Percentiles rank a stretch among this genome's conserved stretches.
phyloP scores from a whole-genome alignment of 176 grass and related monocot genomes.

The Avena atlantica region DNA sequence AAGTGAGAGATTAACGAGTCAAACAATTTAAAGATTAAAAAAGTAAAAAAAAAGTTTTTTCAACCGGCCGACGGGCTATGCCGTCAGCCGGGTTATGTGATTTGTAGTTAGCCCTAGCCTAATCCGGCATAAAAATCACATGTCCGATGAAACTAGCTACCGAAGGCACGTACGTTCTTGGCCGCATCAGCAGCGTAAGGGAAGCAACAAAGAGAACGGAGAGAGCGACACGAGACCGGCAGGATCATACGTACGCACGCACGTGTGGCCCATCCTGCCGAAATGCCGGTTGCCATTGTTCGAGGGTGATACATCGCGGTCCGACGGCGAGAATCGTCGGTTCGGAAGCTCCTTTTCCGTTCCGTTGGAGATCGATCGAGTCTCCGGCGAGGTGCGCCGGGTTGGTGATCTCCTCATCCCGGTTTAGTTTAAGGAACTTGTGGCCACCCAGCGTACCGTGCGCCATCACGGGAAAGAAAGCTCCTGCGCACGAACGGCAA shows the following conservation, averaged over 20 bases:
- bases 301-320: constrained; percentile 44
- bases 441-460: not conserved
- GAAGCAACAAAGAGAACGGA: constrained; percentile 8
- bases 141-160: no score
- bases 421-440: constrained; percentile 41
- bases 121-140: no score
- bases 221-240: constrained; percentile 44
- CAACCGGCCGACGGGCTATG: no score
- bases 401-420: constrained; percentile 44
- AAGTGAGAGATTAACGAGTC: no score
- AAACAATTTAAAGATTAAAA: no score
- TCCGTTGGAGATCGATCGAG: constrained; percentile 10
- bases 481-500: constrained; percentile 12
- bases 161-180: no score
- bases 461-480: constrained; percentile 8
- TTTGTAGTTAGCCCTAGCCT: no score
- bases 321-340: constrained; percentile 38
- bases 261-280: constrained; percentile 40
- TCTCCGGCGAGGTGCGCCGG: constrained; percentile 43
- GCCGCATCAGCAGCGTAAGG: not conserved
- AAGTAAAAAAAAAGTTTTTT: no score
- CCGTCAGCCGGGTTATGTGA: no score
- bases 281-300: constrained; percentile 39
- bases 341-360: constrained; percentile 38
- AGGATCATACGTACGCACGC: constrained; percentile 8